Conservation (phyloP, 2,329 filamentous ascomycete genomes). For the Drechslera avenae region DNA sequence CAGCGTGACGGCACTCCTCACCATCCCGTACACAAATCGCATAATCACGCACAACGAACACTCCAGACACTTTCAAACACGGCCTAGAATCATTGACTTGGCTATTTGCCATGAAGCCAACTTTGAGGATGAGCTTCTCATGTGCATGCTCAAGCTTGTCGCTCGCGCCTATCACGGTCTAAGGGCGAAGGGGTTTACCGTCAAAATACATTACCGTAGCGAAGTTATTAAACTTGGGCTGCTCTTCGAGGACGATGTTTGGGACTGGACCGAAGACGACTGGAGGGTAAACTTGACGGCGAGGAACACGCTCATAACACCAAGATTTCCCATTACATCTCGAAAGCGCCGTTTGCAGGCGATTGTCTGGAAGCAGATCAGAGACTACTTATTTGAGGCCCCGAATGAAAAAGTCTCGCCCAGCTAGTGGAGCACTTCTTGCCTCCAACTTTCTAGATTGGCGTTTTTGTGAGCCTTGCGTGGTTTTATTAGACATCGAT, state of each 20-base stretch:
- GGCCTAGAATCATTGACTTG: constrained; percentile 4
- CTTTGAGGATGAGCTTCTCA: not conserved
- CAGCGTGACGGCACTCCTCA: not conserved
- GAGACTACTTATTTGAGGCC: not conserved
- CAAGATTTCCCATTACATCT: no score
- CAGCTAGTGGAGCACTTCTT: not conserved
- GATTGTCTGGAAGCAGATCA: constrained; percentile 3
- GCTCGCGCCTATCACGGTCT: constrained; percentile 4
- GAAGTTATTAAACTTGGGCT: constrained; percentile 4
- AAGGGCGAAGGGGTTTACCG: constrained; percentile 6
- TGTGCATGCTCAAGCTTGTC: constrained; percentile 1
- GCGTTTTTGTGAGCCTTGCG: no score
- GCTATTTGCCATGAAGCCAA: constrained; percentile 5
- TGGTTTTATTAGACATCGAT: no score
- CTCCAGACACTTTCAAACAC: not conserved
- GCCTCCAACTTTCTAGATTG: no score
- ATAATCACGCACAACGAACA: constrained; percentile 2
- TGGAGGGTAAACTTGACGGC: constrained; percentile 1
- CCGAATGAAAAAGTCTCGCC: not conserved
- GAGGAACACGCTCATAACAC: constrained; percentile 2
- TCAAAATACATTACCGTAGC: constrained; percentile 9
- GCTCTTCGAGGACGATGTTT: constrained; percentile 8
- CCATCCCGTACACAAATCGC: constrained; percentile 2
- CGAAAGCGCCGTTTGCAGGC: not conserved
- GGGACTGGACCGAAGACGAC: constrained; percentile 8